Evolutionary conservation across 345 rosid species (phyloP), one percentile per base, ranked within the genome.

Genomic region (Dipteronia dyeriana): DNA sequence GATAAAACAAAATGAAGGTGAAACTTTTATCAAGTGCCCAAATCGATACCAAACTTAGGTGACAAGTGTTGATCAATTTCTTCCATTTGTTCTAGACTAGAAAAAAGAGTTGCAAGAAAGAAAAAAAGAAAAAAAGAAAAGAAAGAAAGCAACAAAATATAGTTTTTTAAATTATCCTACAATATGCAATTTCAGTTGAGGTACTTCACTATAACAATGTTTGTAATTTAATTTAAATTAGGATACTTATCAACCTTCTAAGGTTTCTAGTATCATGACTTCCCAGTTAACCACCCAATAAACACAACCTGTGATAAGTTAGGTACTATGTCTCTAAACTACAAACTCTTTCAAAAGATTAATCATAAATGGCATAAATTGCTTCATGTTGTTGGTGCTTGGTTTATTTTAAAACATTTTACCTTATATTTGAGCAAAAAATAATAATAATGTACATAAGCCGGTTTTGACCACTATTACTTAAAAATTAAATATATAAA

Each of bases 41-140:
- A 16, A 51, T 51, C 16, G 56, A 51, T 51, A 4, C 56, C 56
- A 51, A 51, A 14, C 56, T 51, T 51, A 51, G n/a, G 56, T 51
- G 56, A 16, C 16, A 16, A 12, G n/a, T 51, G 56, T 51, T 64
- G 45, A 54, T 39, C 17, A 22, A 47, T 57, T 72, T 59, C 65
- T 56, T 49, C 47, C 75, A 56, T 12, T 57, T 17, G 34, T 29
- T 38, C 65, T 51, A 57, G 63, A 34, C 5, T 5, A n/a, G 23
- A 41, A 56, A 41, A 56, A 41, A 11, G 14, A 66, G 23, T 51
- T 51, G 2, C 56, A 51, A 66, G 16, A 5, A 10, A 25, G 2
- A 70, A 26, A 20, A 60, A 73, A 39, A 26, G 12, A n/a, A n/a
- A n/a, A n/a, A n/a, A n/a, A n/a, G n/a, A 60, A 73, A 39, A 26